These are phyloP conservation scores for Eremothecium sinecaudum DNA, from an alignment of 1,139 yeast species.

Conservation along the genomic window DNA sequence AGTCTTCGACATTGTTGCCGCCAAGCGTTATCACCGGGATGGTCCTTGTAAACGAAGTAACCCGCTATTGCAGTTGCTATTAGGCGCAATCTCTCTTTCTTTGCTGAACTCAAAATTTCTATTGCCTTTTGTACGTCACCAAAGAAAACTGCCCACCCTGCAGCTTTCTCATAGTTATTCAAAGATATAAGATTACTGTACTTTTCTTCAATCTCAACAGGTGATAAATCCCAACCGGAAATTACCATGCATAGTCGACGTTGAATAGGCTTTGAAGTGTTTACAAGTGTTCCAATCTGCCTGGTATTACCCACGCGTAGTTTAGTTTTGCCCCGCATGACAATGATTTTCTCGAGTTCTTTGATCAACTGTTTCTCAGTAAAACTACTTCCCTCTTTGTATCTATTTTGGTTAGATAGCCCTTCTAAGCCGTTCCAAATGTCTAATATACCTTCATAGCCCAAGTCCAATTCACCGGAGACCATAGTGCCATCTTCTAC, in stretches of 20 bases:
- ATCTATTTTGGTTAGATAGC: slow-evolving; percentile 47
- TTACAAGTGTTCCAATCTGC: slow-evolving; percentile 15
- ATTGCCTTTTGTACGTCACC: slow-evolving; percentile 81
- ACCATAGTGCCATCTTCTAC: slow-evolving; percentile 63
- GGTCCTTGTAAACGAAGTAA: slow-evolving; percentile 63
- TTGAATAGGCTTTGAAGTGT: slow-evolving; percentile 44
- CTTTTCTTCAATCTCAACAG: slow-evolving; percentile 64
- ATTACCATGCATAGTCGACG: slow-evolving; percentile 74
- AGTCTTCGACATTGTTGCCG: slow-evolving; percentile 82
- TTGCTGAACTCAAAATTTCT: slow-evolving; percentile 47
- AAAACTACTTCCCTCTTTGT: slow-evolving; percentile 31
- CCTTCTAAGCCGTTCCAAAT: slow-evolving; percentile 80
- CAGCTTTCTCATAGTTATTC: slow-evolving; percentile 79
- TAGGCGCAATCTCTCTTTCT: slow-evolving; percentile 44
- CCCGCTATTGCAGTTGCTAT: slow-evolving; percentile 96
- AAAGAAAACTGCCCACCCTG: slow-evolving; percentile 96
- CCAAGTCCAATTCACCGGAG: slow-evolving; percentile 60
- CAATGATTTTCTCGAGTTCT: slow-evolving; percentile 35
- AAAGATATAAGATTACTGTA: slow-evolving; percentile 45
- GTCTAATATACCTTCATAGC: slow-evolving; percentile 80
- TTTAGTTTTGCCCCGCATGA: slow-evolving; percentile 23
- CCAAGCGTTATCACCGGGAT: slow-evolving; percentile 71
- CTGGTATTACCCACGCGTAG: slow-evolving; percentile 19
- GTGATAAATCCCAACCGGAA: slow-evolving; percentile 86
- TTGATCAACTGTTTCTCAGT: slow-evolving; percentile 40